These are phyloP conservation scores for Hericium coralloides DNA, from an alignment of 768 basidiomycete species.

Conservation along the genomic window DNA sequence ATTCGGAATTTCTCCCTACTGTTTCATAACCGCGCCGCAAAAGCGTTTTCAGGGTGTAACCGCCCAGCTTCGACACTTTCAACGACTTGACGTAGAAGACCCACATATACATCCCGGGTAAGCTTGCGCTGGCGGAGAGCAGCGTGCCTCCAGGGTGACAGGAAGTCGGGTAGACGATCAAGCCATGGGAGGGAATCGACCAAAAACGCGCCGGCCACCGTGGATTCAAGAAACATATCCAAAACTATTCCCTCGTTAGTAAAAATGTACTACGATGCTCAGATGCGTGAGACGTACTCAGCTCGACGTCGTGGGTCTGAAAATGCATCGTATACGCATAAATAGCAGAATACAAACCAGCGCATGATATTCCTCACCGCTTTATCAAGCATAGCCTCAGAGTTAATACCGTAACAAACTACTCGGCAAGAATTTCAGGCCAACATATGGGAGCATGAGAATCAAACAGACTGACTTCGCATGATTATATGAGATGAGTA, in stretches of 20 bases:
- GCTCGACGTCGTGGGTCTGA: not conserved
- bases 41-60: not conserved
- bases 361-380: not conserved
- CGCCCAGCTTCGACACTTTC: not conserved
- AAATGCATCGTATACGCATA: not conserved
- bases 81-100: not conserved
- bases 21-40: not conserved
- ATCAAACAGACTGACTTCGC: not conserved
- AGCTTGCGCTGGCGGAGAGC: not conserved
- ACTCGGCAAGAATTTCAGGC: not conserved
- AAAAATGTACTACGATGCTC: not conserved
- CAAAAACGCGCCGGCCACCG: not conserved
- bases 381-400: not conserved
- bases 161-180: not conserved
- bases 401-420: not conserved
- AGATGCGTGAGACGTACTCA: too few relatives aligned
- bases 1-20: not conserved
- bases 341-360: not conserved
- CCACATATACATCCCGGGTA: not conserved
- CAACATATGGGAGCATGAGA: not conserved
- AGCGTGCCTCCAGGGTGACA: not conserved
- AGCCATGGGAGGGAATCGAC: not conserved
- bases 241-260: not conserved
- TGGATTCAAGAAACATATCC: not conserved
- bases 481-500: not conserved